phyloP scores from a whole-genome alignment of 257 asterid genomes.

The Lantana camara region DNA sequence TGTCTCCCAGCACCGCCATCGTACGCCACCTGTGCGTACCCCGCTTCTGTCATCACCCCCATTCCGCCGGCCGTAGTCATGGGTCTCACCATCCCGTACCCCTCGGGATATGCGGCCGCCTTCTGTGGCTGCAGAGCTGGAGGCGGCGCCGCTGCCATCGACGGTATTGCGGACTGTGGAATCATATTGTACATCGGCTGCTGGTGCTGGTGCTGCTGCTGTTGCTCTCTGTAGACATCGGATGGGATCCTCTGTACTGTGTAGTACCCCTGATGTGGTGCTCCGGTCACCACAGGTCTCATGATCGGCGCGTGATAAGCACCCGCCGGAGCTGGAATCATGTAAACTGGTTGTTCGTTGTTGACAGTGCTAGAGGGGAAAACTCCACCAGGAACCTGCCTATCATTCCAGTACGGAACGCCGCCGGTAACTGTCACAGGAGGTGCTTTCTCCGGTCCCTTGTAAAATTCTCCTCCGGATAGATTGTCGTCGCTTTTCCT shows the following conservation, averaged over 20 bases:
- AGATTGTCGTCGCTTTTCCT: slow-evolving; percentile 66
- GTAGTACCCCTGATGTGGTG: slow-evolving; percentile 71
- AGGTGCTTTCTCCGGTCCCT: slow-evolving; percentile 53
- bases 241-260: slow-evolving; percentile 69
- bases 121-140: slow-evolving; percentile 42
- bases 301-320: slow-evolving; percentile 70
- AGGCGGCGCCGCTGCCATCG: slow-evolving; percentile 40
- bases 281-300: slow-evolving; percentile 57
- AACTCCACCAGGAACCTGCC: slow-evolving; percentile 59
- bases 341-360: slow-evolving; percentile 72
- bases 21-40: slow-evolving; percentile 73
- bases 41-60: slow-evolving; percentile 43
- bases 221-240: slow-evolving; percentile 65
- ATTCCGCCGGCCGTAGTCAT: slow-evolving; percentile 36
- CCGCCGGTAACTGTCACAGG: slow-evolving; percentile 45
- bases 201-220: slow-evolving; percentile 64
- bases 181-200: slow-evolving; percentile 59
- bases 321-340: slow-evolving; percentile 59
- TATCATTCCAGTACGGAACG: slow-evolving; percentile 65
- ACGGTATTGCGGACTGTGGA: slow-evolving; percentile 36
- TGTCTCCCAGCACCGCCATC: slow-evolving; percentile 72
- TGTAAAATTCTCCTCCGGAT: slow-evolving; percentile 62
- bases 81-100: slow-evolving; percentile 53
- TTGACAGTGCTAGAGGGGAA: slow-evolving; percentile 43
- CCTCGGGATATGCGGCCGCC: slow-evolving; percentile 48